Evolutionary conservation across 2,329 filamentous ascomycete species (phyloP).

Genomic region (Colletotrichum aenigma): DNA sequence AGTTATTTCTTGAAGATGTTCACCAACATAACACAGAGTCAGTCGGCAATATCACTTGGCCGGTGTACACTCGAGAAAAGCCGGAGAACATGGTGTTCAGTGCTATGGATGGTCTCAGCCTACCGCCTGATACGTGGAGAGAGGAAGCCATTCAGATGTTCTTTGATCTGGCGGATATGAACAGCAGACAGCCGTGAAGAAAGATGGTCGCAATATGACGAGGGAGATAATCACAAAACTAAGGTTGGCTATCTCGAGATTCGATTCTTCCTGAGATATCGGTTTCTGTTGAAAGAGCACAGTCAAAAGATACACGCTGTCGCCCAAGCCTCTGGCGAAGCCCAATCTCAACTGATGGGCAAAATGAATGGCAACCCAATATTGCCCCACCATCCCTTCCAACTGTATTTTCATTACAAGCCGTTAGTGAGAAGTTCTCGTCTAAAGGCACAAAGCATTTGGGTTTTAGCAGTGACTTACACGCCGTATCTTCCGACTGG

Average conservation of each 20-base stretch:
- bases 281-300: neutral
- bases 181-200: neutral
- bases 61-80: neutral
- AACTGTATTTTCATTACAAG: too few relatives aligned
- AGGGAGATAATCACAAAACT: fast-evolving
- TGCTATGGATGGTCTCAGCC: neutral
- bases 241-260: neutral
- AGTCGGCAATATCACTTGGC: neutral
- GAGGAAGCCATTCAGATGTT: neutral
- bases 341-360: too few relatives aligned
- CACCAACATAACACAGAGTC: too few relatives aligned
- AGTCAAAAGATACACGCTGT: too few relatives aligned
- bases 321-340: too few relatives aligned
- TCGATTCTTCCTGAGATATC: neutral
- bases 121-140: neutral
- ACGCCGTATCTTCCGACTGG: neutral
- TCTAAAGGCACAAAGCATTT: too few relatives aligned
- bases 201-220: fast-evolving
- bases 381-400: too few relatives aligned
- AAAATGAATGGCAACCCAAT: too few relatives aligned
- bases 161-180: neutral
- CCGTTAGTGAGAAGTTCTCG: too few relatives aligned
- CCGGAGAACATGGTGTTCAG: neutral
- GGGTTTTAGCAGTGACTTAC: neutral
- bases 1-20: neutral